Percentiles rank a stretch among this genome's conserved stretches.
Evolutionary conservation across 139 green algal genomes (phyloP).

Genomic region (Chlamydomonas sp.): DNA sequence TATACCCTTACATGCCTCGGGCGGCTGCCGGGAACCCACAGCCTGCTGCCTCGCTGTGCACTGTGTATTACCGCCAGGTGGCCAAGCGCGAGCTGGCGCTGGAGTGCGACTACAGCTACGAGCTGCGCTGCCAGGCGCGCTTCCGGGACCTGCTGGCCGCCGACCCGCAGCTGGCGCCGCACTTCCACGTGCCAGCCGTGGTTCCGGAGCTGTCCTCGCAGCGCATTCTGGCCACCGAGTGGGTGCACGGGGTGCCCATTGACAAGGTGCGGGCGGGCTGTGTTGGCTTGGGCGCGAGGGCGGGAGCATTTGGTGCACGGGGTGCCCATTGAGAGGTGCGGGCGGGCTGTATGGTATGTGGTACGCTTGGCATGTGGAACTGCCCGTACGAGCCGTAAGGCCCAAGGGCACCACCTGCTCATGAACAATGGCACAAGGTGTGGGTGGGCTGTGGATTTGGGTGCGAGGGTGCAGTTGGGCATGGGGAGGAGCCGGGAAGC

Average conservation of each 20-base stretch:
- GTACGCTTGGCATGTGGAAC: no score
- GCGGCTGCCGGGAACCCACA: no score
- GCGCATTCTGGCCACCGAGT: constrained; percentile 85
- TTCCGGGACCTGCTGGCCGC: constrained; percentile 72
- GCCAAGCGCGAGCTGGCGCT: constrained; percentile 91
- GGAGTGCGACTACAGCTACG: constrained; percentile 94
- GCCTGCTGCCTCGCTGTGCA: neutral
- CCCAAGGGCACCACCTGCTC: no score
- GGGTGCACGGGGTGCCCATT: constrained; percentile 85
- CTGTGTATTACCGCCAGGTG: constrained; percentile 51
- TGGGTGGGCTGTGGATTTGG: no score
- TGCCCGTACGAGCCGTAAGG: no score
- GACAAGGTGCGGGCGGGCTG: constrained; percentile 69
- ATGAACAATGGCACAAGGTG: no score
- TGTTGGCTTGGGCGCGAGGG: neutral
- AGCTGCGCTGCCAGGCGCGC: constrained; percentile 60
- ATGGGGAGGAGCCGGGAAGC: no score
- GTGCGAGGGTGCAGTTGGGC: no score
- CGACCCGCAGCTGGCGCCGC: constrained; percentile 42
- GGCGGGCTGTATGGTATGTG: neutral
- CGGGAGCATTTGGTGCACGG: neutral
- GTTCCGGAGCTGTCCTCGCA: constrained; percentile 74
- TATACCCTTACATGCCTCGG: no score
- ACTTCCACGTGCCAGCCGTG: constrained; percentile 83
- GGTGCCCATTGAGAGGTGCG: neutral